phyloP scores from a whole-genome alignment of 1,139 yeast genomes.

The Taphrina communis region DNA sequence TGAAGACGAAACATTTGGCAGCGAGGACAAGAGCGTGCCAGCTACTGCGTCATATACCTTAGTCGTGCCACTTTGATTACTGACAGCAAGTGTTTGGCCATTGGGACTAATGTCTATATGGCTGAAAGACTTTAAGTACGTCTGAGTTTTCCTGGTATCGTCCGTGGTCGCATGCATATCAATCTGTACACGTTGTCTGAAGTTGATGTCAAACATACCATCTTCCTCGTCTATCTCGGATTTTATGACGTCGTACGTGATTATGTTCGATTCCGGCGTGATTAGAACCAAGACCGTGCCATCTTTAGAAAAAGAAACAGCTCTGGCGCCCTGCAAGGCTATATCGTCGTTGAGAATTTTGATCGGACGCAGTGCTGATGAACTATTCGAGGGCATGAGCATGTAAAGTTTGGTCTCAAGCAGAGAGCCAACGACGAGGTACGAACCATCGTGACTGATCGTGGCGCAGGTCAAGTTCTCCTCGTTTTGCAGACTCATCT shows the following conservation, averaged over 20 bases:
- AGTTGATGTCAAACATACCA: conserved; percentile 55
- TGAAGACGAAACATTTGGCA: conserved; percentile 61
- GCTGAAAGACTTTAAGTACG: conserved; percentile 56
- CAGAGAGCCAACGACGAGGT: conserved; percentile 74
- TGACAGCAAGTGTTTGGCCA: conserved; percentile 58
- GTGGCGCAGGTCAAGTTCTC: conserved; percentile 78
- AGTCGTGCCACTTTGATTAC: conserved; percentile 70
- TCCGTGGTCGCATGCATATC: conserved; percentile 40
- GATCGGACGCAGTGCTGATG: conserved; percentile 41
- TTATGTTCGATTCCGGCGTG: conserved; percentile 70
- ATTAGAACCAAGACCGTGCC: conserved; percentile 60
- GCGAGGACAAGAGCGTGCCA: conserved; percentile 45
- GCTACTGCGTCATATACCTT: conserved; percentile 58
- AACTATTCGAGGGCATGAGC: conserved; percentile 49
- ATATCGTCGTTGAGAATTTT: conserved; percentile 52
- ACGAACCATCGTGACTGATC: conserved; percentile 68
- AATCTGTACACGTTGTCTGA: conserved; percentile 42
- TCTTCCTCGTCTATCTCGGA: conserved; percentile 53
- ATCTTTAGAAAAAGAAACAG: conserved; percentile 54
- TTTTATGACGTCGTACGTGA: conserved; percentile 56
- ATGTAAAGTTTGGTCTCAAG: conserved; percentile 72
- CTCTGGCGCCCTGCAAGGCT: conserved; percentile 63
- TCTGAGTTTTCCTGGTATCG: conserved; percentile 26
- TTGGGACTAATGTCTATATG: conserved; percentile 59
- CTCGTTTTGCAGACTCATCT: conserved; percentile 72